These are phyloP conservation scores for Kodamaea alishanica DNA, from an alignment of 1,139 yeast genomes.

Conservation along the genomic window DNA sequence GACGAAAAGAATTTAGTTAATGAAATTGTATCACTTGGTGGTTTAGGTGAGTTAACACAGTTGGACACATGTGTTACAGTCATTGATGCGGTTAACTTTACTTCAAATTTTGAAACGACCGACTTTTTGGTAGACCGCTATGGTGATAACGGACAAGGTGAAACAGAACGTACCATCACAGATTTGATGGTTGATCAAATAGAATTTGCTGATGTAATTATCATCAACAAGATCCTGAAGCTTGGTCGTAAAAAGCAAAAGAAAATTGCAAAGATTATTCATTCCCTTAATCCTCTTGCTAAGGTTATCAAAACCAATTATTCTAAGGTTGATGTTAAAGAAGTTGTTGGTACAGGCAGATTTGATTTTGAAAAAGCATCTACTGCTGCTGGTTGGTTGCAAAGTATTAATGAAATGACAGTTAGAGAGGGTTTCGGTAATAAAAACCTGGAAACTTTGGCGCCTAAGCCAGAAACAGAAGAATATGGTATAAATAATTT, in stretches of 20 bases:
- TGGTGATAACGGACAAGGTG: conserved; percentile 36
- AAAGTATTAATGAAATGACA: conserved; percentile 39
- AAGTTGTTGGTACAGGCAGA: conserved; percentile 30
- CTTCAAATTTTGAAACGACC: conserved; percentile 39
- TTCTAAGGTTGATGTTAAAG: conserved; percentile 31
- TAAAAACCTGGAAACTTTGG: conserved; percentile 15
- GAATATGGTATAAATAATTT: conserved; percentile 45
- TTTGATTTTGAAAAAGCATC: conserved; percentile 40
- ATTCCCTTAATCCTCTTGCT: conserved; percentile 40
- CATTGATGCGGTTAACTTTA: conserved; percentile 39
- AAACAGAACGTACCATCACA: conserved; percentile 40
- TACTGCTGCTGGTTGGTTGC: conserved; percentile 46
- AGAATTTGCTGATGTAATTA: conserved; percentile 42
- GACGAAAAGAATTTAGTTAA: conserved; percentile 25
- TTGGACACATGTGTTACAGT: conserved; percentile 48
- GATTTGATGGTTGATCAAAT: conserved; percentile 46
- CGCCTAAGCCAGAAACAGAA: conserved; percentile 29
- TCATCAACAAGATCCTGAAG: conserved; percentile 34
- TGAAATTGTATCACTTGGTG: conserved; percentile 35
- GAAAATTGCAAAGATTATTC: conserved; percentile 28
- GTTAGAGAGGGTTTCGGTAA: conserved; percentile 33
- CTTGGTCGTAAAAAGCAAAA: conserved; percentile 21
- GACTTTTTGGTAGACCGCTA: conserved; percentile 39
- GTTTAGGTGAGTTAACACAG: conserved; percentile 33
- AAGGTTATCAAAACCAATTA: conserved; percentile 31